Percentiles rank a stretch among this genome's conserved stretches.
Evolutionary conservation across 306 rosid genomes (phyloP).

Genomic region (Vicia faba): DNA sequence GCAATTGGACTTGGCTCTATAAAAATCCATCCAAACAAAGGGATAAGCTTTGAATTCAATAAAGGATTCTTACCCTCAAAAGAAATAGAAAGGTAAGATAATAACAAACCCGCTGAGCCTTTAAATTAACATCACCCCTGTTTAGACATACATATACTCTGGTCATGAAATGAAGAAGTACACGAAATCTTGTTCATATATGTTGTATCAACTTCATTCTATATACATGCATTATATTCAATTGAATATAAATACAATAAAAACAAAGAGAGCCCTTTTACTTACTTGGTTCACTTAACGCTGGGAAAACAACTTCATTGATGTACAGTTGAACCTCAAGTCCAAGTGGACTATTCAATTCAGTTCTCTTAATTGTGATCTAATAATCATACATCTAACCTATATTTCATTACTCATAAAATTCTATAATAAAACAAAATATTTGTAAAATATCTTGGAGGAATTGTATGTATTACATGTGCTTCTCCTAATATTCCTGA

Average conservation of each 20-base stretch:
- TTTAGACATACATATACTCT: slow-evolving; percentile 88
- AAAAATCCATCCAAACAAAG: too few relatives aligned
- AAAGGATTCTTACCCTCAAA: too few relatives aligned
- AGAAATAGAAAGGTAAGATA: slow-evolving; percentile 26
- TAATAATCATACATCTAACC: slow-evolving; percentile 45
- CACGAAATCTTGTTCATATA: slow-evolving; percentile 74
- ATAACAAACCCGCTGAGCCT: slow-evolving; percentile 64
- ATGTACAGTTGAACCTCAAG: slow-evolving; percentile 88
- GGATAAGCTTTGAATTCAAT: too few relatives aligned
- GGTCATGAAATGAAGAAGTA: slow-evolving; percentile 84
- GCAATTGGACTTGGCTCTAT: too few relatives aligned
- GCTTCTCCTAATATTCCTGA: slow-evolving; percentile 96
- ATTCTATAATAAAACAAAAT: slow-evolving; percentile 23
- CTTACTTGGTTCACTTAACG: slow-evolving; percentile 87
- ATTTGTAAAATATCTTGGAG: slow-evolving; percentile 26
- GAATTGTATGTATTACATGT: slow-evolving; percentile 55
- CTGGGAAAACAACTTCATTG: slow-evolving; percentile 90
- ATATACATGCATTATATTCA: slow-evolving; percentile 7
- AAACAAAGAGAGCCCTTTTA: slow-evolving; percentile 11
- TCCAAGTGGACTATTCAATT: slow-evolving; percentile 85
- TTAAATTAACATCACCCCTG: slow-evolving; percentile 78
- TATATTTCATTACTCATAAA: slow-evolving; percentile 34
- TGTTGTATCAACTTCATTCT: slow-evolving; percentile 31
- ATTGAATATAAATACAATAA: slow-evolving; percentile 28
- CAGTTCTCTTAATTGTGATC: slow-evolving; percentile 91